These are phyloP conservation scores for Colletotrichum higginsianum DNA, from an alignment of 2,329 filamentous ascomycete genomes.

Conservation along the genomic window DNA sequence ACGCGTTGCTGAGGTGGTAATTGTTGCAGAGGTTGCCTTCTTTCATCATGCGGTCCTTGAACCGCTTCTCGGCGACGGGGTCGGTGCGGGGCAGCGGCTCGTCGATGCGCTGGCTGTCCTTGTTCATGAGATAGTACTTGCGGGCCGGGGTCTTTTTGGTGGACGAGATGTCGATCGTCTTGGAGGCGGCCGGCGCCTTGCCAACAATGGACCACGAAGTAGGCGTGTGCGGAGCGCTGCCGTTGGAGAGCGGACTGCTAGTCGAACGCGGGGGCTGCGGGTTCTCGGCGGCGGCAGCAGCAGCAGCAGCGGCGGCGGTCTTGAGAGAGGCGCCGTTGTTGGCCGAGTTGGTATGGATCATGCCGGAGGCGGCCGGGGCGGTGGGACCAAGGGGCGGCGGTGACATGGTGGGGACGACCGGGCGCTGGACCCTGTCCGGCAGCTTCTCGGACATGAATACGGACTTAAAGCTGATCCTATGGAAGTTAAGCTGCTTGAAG, in stretches of 20 bases:
- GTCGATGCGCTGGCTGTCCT: constrained; percentile 51
- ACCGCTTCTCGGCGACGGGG: constrained; percentile 38
- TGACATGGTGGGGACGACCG: constrained; percentile 6
- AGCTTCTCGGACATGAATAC: constrained; percentile 52
- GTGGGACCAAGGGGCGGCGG: background rate
- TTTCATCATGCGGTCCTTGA: constrained; percentile 42
- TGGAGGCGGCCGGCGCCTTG: constrained; percentile 30
- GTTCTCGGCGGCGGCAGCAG: background rate
- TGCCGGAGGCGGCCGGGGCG: background rate
- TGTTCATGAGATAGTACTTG: constrained; percentile 50
- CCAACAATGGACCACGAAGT: constrained; percentile 46
- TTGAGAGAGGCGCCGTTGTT: background rate
- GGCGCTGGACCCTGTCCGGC: constrained; percentile 26
- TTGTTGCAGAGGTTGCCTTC: constrained; percentile 46
- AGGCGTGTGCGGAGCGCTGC: constrained; percentile 5
- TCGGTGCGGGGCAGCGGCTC: constrained; percentile 47
- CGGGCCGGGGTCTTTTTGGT: constrained; percentile 44
- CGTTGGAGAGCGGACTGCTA: constrained; percentile 10
- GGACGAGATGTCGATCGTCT: constrained; percentile 49
- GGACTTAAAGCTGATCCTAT: constrained; percentile 46
- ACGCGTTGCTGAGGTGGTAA: constrained; percentile 44
- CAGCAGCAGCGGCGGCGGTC: background rate
- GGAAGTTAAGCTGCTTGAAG: constrained; percentile 50
- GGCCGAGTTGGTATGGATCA: background rate
- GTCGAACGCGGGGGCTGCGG: background rate